These are phyloP conservation scores for Penicillium fuscoglaucum DNA, from an alignment of 2,329 filamentous ascomycete species.

Conservation along the genomic window DNA sequence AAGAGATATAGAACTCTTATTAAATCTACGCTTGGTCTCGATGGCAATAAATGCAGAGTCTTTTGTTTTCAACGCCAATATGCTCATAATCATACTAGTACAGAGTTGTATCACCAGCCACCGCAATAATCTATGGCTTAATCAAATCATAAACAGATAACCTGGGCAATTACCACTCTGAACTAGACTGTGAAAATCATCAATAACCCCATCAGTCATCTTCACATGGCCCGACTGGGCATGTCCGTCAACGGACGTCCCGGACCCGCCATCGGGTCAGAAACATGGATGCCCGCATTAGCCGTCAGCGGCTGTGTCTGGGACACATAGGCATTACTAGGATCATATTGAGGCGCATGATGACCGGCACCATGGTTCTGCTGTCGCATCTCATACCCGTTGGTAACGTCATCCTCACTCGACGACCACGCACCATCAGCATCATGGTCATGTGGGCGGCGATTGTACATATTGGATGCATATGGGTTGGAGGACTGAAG, in stretches of 20 bases:
- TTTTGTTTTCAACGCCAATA: conserved; percentile 1
- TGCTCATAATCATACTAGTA: conserved; percentile 8
- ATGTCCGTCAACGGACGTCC: conserved; percentile 25
- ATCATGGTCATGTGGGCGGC: conserved; percentile 32
- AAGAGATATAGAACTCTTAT: not conserved
- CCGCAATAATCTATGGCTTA: not conserved
- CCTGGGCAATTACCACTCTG: not conserved
- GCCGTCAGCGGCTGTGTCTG: conserved; percentile 18
- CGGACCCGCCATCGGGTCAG: conserved; percentile 6
- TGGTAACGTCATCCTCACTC: conserved; percentile 37
- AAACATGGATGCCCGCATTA: conserved; percentile 7
- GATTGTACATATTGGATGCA: conserved; percentile 27
- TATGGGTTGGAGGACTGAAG: conserved; percentile 27
- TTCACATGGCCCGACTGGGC: conserved; percentile 19
- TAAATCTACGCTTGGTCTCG: not conserved
- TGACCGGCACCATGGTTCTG: conserved; percentile 25
- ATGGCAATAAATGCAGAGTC: not conserved
- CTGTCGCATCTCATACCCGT: conserved; percentile 41
- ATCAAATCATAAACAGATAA: not conserved
- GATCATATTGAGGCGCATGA: conserved; percentile 26
- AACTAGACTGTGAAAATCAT: conserved; percentile 2
- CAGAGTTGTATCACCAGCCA: conserved; percentile 6
- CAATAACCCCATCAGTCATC: conserved; percentile 2
- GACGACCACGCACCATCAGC: conserved; percentile 37
- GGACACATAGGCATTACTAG: conserved; percentile 33